Evolutionary conservation across 495 filamentous ascomycete genomes (phyloP), one percentile per base, ranked within the genome.

Genomic region (Neurospora sp.): DNA sequence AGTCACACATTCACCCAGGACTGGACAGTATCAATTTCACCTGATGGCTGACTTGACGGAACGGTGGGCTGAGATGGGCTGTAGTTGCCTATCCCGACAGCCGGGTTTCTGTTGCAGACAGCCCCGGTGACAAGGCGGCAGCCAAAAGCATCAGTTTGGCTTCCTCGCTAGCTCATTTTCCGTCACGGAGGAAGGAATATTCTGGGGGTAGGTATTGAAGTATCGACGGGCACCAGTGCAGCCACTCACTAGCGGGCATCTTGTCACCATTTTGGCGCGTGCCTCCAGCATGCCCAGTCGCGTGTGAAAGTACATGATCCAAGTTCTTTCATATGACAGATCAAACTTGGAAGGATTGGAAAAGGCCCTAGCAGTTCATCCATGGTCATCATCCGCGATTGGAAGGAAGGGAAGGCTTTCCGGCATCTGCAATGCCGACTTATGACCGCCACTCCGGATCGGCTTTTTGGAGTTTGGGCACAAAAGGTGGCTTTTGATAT

Each of bases 391-490:
- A 16, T 61, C 27, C 14, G 3, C 14, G 12, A 65, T 37, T 16
- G 53, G 6, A 35, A 35, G 53, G 27, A 65, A 65, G 53, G 22
- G 22, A 65, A 35, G 27, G 31, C 31, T 65, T 61, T 61, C 53
- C 53, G 53, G 53, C 6, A 35, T 35, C 27, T 65, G 12, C 53
- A 65, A 65, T 65, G 53, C 53, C 53, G 53, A 35, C 53, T 65
- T 18, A 73, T 70, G 68, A 27, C 69, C 40, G 72, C 72, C 68
- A 73, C 72, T 65, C 53, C 12, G 53, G 53, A 35, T 61, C 70
- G 40, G 72, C 68, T 42, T 65, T 70, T 73, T 39, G 27, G n/a
- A 37, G 37, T 72, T 42, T 38, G 40, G 4, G 68, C 72, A 14
- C 14, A 18, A 39, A 65, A 12, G 18, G 12, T 65, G 53, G 53